A percentile compares a stretch with the other conserved stretches of the same genome.
phyloP scores from a whole-genome alignment of 768 basidiomycete genomes.

The Suillus paluster region DNA sequence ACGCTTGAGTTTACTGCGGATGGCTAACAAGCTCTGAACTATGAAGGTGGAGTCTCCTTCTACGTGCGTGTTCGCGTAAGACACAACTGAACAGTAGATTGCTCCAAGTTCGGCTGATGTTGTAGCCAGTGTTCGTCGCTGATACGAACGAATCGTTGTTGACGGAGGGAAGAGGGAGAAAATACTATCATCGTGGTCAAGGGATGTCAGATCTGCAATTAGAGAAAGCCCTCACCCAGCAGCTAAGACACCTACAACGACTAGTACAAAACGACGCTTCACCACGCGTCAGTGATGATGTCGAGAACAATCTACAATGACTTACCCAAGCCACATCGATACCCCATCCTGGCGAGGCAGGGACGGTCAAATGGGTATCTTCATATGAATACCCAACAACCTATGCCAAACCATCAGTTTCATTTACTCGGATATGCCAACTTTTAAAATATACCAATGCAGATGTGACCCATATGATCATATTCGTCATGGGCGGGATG shows the following conservation, averaged over 20 bases:
- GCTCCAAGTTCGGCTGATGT: conserved; percentile 69
- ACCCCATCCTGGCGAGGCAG: conserved; percentile 61
- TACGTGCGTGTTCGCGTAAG: conserved; percentile 62
- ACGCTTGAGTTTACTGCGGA: conserved; percentile 73
- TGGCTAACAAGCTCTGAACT: conserved; percentile 68
- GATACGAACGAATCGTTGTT: conserved; percentile 73
- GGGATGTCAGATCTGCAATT: background rate
- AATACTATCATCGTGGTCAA: conserved; percentile 44
- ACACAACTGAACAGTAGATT: conserved; percentile 77
- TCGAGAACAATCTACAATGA: background rate
- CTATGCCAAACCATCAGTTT: conserved; percentile 35
- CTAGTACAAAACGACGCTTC: conserved; percentile 71
- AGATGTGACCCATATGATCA: conserved; percentile 68
- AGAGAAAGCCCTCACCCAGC: conserved; percentile 60
- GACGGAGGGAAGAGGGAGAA: conserved; percentile 76
- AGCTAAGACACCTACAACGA: conserved; percentile 70
- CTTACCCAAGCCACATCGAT: conserved; percentile 74
- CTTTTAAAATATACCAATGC: conserved; percentile 50
- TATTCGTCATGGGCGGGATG: conserved; percentile 69
- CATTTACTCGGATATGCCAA: background rate
- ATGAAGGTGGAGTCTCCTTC: conserved; percentile 59
- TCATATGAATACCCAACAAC: conserved; percentile 78
- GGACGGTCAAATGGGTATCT: conserved; percentile 51
- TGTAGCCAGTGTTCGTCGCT: conserved; percentile 71
- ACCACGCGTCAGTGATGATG: background rate